phyloP scores from a whole-genome alignment of 768 basidiomycete genomes.

The Lactarius vividus region DNA sequence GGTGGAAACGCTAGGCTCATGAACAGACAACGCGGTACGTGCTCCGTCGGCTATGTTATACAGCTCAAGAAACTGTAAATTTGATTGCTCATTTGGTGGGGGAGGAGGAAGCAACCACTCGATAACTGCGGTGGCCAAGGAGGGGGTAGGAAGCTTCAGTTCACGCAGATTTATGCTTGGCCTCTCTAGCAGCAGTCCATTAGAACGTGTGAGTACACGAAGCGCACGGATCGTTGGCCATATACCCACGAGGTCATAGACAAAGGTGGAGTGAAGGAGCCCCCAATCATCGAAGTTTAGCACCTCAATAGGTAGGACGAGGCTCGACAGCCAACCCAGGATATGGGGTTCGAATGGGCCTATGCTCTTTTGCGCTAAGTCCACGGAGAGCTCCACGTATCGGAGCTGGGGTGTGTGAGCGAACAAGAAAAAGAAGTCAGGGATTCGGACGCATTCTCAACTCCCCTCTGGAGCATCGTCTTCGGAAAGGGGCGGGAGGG shows the following conservation, averaged over 20 bases:
- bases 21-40: not conserved
- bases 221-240: constrained; percentile 18
- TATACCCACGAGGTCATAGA: constrained; percentile 13
- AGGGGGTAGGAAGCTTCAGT: constrained; percentile 10
- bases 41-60: constrained; percentile 3
- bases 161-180: constrained; percentile 7
- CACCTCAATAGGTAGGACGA: constrained; percentile 6
- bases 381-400: not conserved
- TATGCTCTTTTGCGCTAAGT: not conserved
- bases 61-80: constrained; percentile 13
- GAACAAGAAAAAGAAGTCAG: constrained; percentile 14
- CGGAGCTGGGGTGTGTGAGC: constrained; percentile 11
- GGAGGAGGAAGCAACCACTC: constrained; percentile 19
- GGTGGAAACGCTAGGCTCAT: constrained; percentile 6
- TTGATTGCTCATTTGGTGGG: not conserved
- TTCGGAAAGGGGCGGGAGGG: not conserved
- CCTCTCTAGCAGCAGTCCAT: not conserved
- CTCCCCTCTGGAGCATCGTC: not conserved
- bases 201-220: not conserved
- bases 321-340: constrained; percentile 17
- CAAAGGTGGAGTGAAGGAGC: not conserved
- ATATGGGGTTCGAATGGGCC: not conserved
- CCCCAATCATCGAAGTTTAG: constrained; percentile 7
- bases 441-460: constrained; percentile 8
- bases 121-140: not conserved